phyloP scores from a whole-genome alignment of 129 eudicot species.

The Pulicaria dysenterica region DNA sequence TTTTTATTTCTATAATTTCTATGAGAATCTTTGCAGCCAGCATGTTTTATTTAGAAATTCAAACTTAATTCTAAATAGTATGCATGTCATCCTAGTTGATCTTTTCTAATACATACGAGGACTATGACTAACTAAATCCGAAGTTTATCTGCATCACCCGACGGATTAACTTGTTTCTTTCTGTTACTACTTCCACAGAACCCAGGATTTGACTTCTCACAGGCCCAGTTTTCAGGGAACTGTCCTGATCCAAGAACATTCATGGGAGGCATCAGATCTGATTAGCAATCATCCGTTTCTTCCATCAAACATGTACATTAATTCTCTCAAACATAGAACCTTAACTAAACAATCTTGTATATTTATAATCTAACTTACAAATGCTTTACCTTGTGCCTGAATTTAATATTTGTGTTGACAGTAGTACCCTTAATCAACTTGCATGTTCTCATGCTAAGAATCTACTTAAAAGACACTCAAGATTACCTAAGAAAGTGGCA shows the following conservation, averaged over 20 bases:
- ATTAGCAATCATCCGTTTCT: conserved; percentile 29
- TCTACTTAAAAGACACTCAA: conserved; percentile 23
- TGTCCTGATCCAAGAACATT: conserved; percentile 97
- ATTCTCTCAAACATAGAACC: conserved; percentile 14
- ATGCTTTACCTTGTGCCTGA: conserved; percentile 2
- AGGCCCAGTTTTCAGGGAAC: conserved; percentile 84
- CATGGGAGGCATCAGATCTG: conserved; percentile 86
- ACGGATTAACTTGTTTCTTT: neutral
- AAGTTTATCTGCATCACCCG: conserved; percentile 1
- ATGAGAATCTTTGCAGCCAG: neutral
- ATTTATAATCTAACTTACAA: conserved; percentile 20
- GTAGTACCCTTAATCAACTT: conserved; percentile 10
- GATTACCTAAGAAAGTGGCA: conserved; percentile 28
- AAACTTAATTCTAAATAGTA: neutral
- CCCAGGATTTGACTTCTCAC: conserved; percentile 95
- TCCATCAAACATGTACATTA: conserved; percentile 35
- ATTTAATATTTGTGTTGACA: conserved; percentile 20
- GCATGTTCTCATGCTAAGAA: conserved; percentile 30
- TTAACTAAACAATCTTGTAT: conserved; percentile 29
- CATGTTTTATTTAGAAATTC: neutral
- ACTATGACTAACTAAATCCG: neutral
- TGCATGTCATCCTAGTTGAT: conserved; percentile 1
- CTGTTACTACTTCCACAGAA: conserved; percentile 55
- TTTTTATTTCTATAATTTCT: neutral
- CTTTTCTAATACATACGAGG: neutral